Percentiles rank a stretch among this genome's conserved stretches.
phyloP scores from a whole-genome alignment of 805 yeast species.

The Myxozyma geophila region DNA sequence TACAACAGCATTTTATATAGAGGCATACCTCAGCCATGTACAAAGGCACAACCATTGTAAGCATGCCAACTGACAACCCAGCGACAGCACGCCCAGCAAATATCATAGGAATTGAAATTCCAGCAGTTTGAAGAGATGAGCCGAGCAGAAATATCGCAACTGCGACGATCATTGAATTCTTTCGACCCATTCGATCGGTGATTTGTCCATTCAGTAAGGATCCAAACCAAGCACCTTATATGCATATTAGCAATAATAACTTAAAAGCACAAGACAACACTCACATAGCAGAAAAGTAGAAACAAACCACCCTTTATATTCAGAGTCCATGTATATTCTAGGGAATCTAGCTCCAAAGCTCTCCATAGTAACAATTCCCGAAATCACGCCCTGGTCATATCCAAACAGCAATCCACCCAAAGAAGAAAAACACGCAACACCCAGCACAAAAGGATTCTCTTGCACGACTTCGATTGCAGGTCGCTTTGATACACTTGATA shows the following conservation, averaged over 20 bases:
- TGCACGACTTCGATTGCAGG: background rate
- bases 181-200: constrained; percentile 32
- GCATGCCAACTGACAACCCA: constrained; percentile 60
- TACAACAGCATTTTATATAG: no score
- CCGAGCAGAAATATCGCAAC: constrained; percentile 33
- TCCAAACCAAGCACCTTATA: constrained; percentile 34
- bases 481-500: background rate
- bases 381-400: constrained; percentile 43
- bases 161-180: constrained; percentile 30
- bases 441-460: constrained; percentile 36
- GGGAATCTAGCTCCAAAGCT: constrained; percentile 35
- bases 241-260: background rate
- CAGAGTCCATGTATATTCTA: constrained; percentile 32
- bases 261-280: background rate
- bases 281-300: constrained; percentile 31
- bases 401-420: constrained; percentile 43
- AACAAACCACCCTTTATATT: constrained; percentile 35
- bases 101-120: constrained; percentile 44
- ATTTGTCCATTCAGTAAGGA: constrained; percentile 28
- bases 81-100: constrained; percentile 54
- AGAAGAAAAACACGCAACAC: constrained; percentile 41
- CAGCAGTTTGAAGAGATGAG: constrained; percentile 38
- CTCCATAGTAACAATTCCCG: constrained; percentile 40
- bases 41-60: constrained; percentile 50
- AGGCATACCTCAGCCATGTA: constrained; percentile 39